These are phyloP conservation scores for Lolium rigidum DNA, from an alignment of 176 grass and related monocot species.

Conservation along the genomic window DNA sequence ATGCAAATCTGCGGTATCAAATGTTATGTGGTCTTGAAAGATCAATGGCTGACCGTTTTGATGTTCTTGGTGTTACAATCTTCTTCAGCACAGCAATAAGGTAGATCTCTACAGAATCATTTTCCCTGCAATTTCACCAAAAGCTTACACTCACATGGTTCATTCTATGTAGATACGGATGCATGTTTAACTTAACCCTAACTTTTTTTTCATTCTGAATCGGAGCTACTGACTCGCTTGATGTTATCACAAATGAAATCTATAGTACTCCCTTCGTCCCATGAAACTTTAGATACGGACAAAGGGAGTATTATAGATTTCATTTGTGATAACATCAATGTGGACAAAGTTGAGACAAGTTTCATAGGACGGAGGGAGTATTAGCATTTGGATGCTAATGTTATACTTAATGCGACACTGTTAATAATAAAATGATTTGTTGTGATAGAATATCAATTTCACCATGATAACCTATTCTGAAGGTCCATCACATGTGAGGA, in stretches of 20 bases:
- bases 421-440: not conserved
- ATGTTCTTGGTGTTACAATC: slow-evolving; percentile 73
- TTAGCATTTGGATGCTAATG: slow-evolving; percentile 27
- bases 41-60: slow-evolving; percentile 64
- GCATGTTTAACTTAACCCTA: not conserved
- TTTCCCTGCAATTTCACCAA: slow-evolving; percentile 16
- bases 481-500: not conserved
- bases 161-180: not conserved
- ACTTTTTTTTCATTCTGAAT: slow-evolving; percentile 18
- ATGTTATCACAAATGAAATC: slow-evolving; percentile 7
- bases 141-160: not conserved
- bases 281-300: too few relatives aligned
- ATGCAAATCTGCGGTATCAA: slow-evolving; percentile 77
- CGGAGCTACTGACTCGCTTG: not conserved
- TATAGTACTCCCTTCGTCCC: too few relatives aligned
- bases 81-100: slow-evolving; percentile 69
- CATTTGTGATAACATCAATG: too few relatives aligned
- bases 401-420: not conserved
- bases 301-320: too few relatives aligned
- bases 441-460: slow-evolving; percentile 8
- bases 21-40: slow-evolving; percentile 63
- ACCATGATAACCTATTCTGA: not conserved
- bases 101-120: slow-evolving; percentile 36
- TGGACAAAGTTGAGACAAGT: too few relatives aligned
- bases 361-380: too few relatives aligned